Conservation (phyloP, 768 basidiomycete genomes). For the Pulveroboletus sp. region DNA sequence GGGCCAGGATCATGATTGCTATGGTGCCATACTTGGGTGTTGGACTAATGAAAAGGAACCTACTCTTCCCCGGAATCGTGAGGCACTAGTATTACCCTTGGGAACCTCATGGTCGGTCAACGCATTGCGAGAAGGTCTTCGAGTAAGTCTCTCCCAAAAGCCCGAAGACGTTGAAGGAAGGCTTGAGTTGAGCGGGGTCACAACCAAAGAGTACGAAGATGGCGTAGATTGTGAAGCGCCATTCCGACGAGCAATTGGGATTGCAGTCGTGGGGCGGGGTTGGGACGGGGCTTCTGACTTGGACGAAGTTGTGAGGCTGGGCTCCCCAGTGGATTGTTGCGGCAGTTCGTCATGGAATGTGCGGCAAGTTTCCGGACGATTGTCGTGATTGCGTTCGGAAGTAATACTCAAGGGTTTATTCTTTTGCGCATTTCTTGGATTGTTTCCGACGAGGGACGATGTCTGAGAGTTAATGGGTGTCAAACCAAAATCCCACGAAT, state of each 20-base stretch:
- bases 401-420: slow-evolving; percentile 1
- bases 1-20: neutral
- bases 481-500: slow-evolving; percentile 76
- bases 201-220: neutral
- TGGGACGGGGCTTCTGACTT: neutral
- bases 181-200: neutral
- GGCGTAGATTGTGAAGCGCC: neutral
- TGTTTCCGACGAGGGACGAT: slow-evolving; percentile 7
- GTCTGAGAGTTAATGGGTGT: slow-evolving; percentile 42
- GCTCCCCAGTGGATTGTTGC: neutral
- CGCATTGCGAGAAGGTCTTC: slow-evolving; percentile 15
- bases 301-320: neutral
- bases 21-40: slow-evolving; percentile 5
- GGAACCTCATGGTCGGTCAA: slow-evolving; percentile 9
- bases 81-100: slow-evolving; percentile 12
- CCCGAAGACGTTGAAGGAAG: slow-evolving; percentile 10
- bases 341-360: slow-evolving; percentile 4
- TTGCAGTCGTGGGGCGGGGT: slow-evolving; percentile 1
- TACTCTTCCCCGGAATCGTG: slow-evolving; percentile 21
- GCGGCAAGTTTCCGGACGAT: slow-evolving; percentile 1
- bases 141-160: slow-evolving; percentile 25
- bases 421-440: slow-evolving; percentile 5
- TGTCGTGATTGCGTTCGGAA: slow-evolving; percentile 4
- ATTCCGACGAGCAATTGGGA: slow-evolving; percentile 1
- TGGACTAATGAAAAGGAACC: slow-evolving; percentile 6